Conservation (phyloP, 1,284 basidiomycete species). For the Limonomyces culmigenus region DNA sequence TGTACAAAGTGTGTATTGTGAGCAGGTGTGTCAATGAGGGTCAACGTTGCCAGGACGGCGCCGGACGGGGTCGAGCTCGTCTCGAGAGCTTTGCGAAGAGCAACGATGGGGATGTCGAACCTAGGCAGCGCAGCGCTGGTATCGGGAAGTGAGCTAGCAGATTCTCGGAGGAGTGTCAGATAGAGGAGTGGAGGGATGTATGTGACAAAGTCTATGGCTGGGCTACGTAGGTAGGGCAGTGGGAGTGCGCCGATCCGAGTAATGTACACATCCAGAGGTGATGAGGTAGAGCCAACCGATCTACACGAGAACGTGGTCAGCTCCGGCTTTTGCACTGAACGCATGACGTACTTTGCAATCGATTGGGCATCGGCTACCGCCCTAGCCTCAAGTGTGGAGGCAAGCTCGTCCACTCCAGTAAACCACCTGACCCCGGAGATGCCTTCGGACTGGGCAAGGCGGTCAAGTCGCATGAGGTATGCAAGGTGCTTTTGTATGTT, state of each 20-base stretch:
- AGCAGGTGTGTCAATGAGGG: not conserved
- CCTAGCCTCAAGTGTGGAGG: conserved; percentile 28
- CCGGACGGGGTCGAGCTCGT: not conserved
- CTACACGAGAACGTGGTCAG: conserved; percentile 11
- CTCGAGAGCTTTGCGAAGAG: conserved; percentile 29
- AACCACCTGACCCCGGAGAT: conserved; percentile 61
- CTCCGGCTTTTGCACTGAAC: not conserved
- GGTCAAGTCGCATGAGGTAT: conserved; percentile 56
- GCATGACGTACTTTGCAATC: conserved; percentile 29
- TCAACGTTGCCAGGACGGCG: not conserved
- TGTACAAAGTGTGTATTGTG: conserved; percentile 9
- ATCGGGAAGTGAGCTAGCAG: conserved; percentile 10
- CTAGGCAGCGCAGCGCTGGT: conserved; percentile 15
- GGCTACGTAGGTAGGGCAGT: conserved; percentile 45
- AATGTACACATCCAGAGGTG: conserved; percentile 52
- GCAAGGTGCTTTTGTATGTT: conserved; percentile 36
- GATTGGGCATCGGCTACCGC: conserved; percentile 34
- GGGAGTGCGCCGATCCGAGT: conserved; percentile 47
- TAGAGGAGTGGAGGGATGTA: conserved; percentile 54
- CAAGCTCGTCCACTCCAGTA: conserved; percentile 38
- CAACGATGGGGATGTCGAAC: conserved; percentile 33
- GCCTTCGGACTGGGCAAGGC: conserved; percentile 36
- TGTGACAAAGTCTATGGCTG: conserved; percentile 53
- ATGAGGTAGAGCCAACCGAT: conserved; percentile 17
- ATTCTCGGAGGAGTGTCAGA: conserved; percentile 33